Evolutionary conservation across 176 grass and related monocot genomes (phyloP), one percentile per base, ranked within the genome.

Genomic region (Ampelocalamus luodianensis): DNA sequence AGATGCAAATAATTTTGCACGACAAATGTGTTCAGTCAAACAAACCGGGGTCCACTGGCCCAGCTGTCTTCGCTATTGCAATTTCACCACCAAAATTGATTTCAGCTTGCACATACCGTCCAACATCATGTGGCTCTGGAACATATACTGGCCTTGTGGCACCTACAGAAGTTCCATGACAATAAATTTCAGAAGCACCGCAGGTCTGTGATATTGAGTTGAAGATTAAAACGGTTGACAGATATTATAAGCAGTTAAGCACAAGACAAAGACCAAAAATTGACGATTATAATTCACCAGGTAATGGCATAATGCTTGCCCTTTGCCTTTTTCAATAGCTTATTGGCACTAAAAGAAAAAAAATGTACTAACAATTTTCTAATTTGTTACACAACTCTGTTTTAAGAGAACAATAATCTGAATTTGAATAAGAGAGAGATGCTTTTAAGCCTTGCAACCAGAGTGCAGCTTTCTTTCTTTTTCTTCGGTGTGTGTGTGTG

Each of bases 121-220:
- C 85, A 37, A 97, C 94, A 76, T 97, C 94, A 86, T 87, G 86
- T 79, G 94, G 94, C 59, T 93, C 94, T 68, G 92, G 89, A 69
- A 89, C 85, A 79, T 97, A 97, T 77, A 83, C 87, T 45, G 48
- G 67, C 80, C 85, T 97, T 50, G 89, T 97, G 48, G 94, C 94
- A 77, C 94, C 94, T 97, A 74, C 71, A 84, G 51, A 60, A 63
- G 51, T 89, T 67, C 17, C 83, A 70, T 12, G 68, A 46, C 34
- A 74, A 78, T 34, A 80, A 1, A 61, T 58, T 81, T 78, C 69
- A 58, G 49, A 89, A 72, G 14, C 49, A 76, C 32, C 80, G 54
- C 13, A 23, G 55, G 5, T 55, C 43, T 84, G 67, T 84, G 67
- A 87, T 74, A 62, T 76, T 54, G 10, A 76, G 22, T 22, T 48